Percentiles rank a stretch among this genome's conserved stretches.
These are phyloP conservation scores for Pinus tabuliformis DNA, from an alignment of 75 land plant genomes.

Conservation along the genomic window DNA sequence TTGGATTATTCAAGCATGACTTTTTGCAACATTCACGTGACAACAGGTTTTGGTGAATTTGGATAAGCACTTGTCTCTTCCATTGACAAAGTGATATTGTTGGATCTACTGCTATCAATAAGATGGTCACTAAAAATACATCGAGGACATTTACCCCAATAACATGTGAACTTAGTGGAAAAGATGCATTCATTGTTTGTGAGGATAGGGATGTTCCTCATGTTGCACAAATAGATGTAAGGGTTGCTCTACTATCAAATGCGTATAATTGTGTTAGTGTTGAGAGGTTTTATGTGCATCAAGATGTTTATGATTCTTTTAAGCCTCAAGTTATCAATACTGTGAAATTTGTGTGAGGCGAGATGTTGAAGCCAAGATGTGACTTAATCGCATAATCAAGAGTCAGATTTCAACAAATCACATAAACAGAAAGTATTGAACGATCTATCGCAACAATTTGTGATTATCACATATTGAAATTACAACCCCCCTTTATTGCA, in stretches of 20 bases:
- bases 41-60: slow-evolving; percentile 86
- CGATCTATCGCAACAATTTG: too few relatives aligned
- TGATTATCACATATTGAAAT: too few relatives aligned
- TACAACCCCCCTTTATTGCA: too few relatives aligned
- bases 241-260: slow-evolving; percentile 85
- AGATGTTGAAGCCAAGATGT: too few relatives aligned
- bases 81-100: slow-evolving; percentile 89
- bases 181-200: slow-evolving; percentile 95
- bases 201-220: slow-evolving; percentile 79
- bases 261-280: slow-evolving; percentile 97
- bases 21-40: slow-evolving; percentile 79
- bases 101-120: slow-evolving; percentile 86
- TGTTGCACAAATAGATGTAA: slow-evolving; percentile 84
- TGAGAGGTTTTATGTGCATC: slow-evolving; percentile 90
- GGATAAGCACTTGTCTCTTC: slow-evolving; percentile 83
- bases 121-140: slow-evolving; percentile 80
- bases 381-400: too few relatives aligned
- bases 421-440: too few relatives aligned
- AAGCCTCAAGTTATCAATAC: slow-evolving; percentile 61
- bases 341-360: slow-evolving; percentile 57
- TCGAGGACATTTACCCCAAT: slow-evolving; percentile 80
- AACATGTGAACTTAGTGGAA: slow-evolving; percentile 90
- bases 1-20: slow-evolving; percentile 78
- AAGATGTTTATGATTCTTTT: slow-evolving; percentile 59
- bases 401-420: too few relatives aligned